These are phyloP conservation scores for Leccinum ochraceum DNA, from an alignment of 768 basidiomycete genomes.

Conservation along the genomic window DNA sequence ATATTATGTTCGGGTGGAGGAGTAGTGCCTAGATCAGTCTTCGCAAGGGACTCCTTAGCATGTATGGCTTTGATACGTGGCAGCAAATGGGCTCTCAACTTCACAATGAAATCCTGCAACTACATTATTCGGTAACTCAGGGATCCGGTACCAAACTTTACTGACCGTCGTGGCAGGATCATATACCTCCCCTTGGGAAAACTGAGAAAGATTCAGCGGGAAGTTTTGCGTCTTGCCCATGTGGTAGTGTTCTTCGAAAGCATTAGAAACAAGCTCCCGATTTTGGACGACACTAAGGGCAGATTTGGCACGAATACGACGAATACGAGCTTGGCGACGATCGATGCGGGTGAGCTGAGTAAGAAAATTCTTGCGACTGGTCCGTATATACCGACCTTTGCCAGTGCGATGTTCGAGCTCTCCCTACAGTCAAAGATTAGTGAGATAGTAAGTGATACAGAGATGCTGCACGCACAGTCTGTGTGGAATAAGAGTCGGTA, in stretches of 20 bases:
- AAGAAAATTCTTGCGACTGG: not conserved
- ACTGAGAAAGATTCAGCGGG: not conserved
- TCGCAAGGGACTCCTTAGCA: not conserved
- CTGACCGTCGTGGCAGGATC: not conserved
- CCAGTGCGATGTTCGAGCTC: not conserved
- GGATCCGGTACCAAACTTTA: not conserved
- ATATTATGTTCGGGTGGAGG: not conserved
- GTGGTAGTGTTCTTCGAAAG: not conserved
- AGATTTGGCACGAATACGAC: not conserved
- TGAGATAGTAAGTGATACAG: not conserved
- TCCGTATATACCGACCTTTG: not conserved
- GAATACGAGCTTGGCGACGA: not conserved
- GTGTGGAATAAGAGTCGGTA: not conserved
- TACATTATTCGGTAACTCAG: not conserved
- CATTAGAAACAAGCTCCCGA: not conserved
- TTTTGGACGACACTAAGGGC: not conserved
- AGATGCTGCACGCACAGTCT: not conserved
- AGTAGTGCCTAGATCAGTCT: not conserved
- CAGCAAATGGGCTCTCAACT: not conserved
- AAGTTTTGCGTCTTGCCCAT: not conserved
- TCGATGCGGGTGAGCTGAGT: not conserved
- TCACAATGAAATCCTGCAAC: not conserved
- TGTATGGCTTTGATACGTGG: not conserved
- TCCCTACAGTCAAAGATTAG: not conserved
- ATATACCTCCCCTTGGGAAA: not conserved